phyloP scores from a whole-genome alignment of 352 stramenopile genomes.

The Phytophthora ohioensis region DNA sequence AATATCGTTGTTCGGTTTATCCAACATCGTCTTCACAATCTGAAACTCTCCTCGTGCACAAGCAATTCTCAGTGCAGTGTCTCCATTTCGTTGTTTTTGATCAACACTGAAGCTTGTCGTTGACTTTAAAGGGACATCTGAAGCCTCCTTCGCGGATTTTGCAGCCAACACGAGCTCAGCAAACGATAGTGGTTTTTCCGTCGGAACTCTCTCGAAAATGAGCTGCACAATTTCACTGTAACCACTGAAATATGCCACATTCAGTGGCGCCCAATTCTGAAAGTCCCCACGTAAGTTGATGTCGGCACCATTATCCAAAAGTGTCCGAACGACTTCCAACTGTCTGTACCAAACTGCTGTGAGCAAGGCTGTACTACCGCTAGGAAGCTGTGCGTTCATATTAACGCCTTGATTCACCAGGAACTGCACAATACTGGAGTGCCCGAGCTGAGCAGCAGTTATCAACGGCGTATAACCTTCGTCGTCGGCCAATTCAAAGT shows the following conservation, averaged over 20 bases:
- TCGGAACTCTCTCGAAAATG: neutral
- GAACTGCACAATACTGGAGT: neutral
- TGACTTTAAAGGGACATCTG: too few species aligned
- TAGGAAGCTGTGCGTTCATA: neutral
- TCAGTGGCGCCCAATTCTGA: neutral
- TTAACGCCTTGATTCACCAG: neutral
- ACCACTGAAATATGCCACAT: neutral
- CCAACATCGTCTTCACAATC: neutral
- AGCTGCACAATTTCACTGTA: neutral
- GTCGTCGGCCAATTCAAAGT: neutral
- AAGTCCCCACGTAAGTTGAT: neutral
- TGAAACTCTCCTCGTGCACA: neutral
- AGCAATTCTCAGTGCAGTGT: neutral
- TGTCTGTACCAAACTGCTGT: neutral
- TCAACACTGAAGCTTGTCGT: neutral
- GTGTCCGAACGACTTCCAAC: neutral
- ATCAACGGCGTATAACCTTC: neutral
- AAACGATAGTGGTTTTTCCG: neutral
- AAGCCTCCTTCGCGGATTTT: too few species aligned
- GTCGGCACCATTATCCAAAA: neutral
- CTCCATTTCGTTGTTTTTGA: neutral
- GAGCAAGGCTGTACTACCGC: neutral
- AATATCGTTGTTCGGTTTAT: neutral
- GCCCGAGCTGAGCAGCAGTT: neutral
- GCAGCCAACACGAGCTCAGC: neutral